Evolutionary conservation across 202 grass and related monocot genomes (phyloP).

Genomic region (Elaeis oleifera): DNA sequence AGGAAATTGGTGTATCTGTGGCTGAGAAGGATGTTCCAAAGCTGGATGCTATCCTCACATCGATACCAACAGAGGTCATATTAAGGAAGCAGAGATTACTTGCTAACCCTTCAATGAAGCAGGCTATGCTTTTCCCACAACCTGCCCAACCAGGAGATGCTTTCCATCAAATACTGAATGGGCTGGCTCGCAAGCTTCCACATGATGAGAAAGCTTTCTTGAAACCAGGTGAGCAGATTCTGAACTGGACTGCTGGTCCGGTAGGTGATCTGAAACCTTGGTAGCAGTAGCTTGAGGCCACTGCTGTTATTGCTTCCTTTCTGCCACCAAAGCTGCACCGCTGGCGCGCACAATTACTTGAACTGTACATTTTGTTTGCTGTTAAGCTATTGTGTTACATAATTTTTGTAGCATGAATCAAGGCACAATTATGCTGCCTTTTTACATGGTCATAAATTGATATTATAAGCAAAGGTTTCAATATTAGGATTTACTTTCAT

Average conservation of each 20-base stretch:
- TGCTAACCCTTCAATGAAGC: constrained; percentile 98
- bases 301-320: not conserved
- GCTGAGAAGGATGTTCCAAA: constrained; percentile 90
- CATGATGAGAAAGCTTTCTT: constrained; percentile 60
- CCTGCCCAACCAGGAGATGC: constrained; percentile 76
- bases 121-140: constrained; percentile 95
- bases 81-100: constrained; percentile 92
- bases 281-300: constrained; percentile 20
- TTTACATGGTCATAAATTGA: no score
- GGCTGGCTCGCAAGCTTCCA: constrained; percentile 85
- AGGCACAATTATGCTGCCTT: no score
- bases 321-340: not conserved
- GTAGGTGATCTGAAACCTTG: constrained; percentile 84
- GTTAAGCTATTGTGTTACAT: no score
- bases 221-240: constrained; percentile 41
- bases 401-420: no score
- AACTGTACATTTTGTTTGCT: not conserved
- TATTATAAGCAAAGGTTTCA: no score
- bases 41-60: constrained; percentile 87
- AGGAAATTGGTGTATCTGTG: constrained; percentile 89
- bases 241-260: constrained; percentile 89
- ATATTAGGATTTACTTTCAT: no score
- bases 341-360: not conserved
- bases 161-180: constrained; percentile 97
- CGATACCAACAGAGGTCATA: constrained; percentile 79